Evolutionary conservation across 805 yeast genomes (phyloP).

Genomic region (Zygosaccharomyces rouxii): DNA sequence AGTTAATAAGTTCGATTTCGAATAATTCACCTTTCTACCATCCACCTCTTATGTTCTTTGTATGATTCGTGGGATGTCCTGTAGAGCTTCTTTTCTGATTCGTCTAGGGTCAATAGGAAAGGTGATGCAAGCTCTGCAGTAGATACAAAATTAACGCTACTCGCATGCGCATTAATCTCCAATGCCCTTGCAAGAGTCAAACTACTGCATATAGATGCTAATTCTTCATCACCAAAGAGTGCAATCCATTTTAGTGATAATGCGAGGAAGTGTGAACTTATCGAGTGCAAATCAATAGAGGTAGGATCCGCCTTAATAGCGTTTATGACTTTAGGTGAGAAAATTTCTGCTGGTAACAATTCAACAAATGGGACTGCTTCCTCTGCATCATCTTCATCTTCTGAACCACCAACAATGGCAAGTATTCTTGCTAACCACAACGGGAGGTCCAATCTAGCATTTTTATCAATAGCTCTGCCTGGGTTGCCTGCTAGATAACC

Average conservation of each 20-base stretch:
- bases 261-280: slow-evolving; percentile 62
- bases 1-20: neutral
- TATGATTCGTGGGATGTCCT: slow-evolving; percentile 49
- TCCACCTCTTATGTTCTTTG: slow-evolving; percentile 43
- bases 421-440: slow-evolving; percentile 82
- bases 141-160: slow-evolving; percentile 17
- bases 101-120: slow-evolving; percentile 67
- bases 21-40: slow-evolving; percentile 13
- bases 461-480: slow-evolving; percentile 48
- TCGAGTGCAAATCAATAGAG: slow-evolving; percentile 61
- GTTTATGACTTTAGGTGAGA: slow-evolving; percentile 62
- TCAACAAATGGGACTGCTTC: slow-evolving; percentile 52
- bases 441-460: slow-evolving; percentile 72
- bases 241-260: slow-evolving; percentile 74
- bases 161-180: slow-evolving; percentile 67
- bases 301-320: slow-evolving; percentile 74
- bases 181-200: slow-evolving; percentile 64
- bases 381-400: slow-evolving; percentile 30
- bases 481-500: slow-evolving; percentile 82
- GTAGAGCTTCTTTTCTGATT: slow-evolving; percentile 63
- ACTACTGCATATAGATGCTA: slow-evolving; percentile 46
- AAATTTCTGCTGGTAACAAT: slow-evolving; percentile 65
- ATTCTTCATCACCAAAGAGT: slow-evolving; percentile 61
- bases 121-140: slow-evolving; percentile 29
- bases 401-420: slow-evolving; percentile 47